phyloP scores from a whole-genome alignment of 108 stramenopile species.

The Nitzschia sp. region DNA sequence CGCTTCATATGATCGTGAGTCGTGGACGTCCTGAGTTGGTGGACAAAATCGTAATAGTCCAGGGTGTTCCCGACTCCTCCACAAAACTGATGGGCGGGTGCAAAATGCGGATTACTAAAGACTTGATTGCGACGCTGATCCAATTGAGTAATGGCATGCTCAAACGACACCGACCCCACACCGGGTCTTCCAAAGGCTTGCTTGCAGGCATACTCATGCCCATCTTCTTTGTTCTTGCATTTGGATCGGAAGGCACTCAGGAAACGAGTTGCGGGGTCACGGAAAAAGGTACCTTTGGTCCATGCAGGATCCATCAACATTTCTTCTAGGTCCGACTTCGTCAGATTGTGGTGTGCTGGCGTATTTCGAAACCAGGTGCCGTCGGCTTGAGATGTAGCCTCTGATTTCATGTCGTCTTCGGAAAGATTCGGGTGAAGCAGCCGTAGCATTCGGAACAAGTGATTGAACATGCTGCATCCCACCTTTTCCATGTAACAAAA shows the following conservation, averaged over 20 bases:
- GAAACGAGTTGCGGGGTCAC: slow-evolving; percentile 47
- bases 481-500: not conserved
- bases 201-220: not conserved
- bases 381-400: not conserved
- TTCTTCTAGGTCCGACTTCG: not conserved
- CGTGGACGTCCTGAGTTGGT: not conserved
- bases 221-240: not conserved
- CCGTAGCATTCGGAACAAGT: not conserved
- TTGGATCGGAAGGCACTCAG: slow-evolving; percentile 32
- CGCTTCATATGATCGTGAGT: not conserved
- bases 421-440: not conserved
- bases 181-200: not conserved
- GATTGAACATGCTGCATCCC: not conserved
- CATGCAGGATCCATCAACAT: slow-evolving; percentile 38
- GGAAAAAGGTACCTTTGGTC: slow-evolving; percentile 50
- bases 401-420: not conserved
- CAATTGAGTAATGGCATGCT: not conserved
- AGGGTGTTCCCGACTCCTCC: not conserved
- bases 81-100: not conserved
- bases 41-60: not conserved
- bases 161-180: not conserved
- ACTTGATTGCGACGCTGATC: not conserved
- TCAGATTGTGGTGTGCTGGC: not conserved
- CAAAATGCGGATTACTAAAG: not conserved
- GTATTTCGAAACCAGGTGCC: not conserved